These are phyloP conservation scores for Lecanicillium sp. DNA, from an alignment of 2,329 filamentous ascomycete genomes.

Conservation along the genomic window DNA sequence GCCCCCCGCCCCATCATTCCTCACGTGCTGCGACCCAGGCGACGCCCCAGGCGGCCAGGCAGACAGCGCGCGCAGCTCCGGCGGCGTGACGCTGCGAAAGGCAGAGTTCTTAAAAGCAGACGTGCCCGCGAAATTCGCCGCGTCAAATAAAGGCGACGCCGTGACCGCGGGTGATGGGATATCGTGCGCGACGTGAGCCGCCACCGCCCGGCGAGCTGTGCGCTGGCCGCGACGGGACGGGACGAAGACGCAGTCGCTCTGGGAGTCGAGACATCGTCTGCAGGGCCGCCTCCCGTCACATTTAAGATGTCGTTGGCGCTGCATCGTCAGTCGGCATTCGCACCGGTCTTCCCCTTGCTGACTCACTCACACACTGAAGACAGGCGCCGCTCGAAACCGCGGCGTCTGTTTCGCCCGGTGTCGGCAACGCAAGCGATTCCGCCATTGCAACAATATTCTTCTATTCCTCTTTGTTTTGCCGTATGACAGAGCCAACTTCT, in stretches of 20 bases:
- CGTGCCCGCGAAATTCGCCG: too few relatives aligned
- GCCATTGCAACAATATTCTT: too few relatives aligned
- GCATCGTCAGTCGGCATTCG: background rate
- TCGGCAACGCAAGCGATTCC: too few relatives aligned
- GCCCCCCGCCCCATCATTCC: background rate
- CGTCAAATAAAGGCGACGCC: too few relatives aligned
- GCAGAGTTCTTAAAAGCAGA: background rate
- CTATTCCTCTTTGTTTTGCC: too few relatives aligned
- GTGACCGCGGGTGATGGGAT: too few relatives aligned
- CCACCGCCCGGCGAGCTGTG: too few relatives aligned
- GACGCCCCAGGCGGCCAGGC: background rate
- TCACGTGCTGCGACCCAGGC: background rate
- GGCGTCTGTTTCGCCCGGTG: too few relatives aligned
- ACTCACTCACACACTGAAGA: background rate
- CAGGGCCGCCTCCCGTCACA: slow-evolving; percentile 4
- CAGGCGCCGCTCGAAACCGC: too few relatives aligned
- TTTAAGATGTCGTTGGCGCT: slow-evolving; percentile 7
- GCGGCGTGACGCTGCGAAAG: background rate
- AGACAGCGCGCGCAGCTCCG: background rate
- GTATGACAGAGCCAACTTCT: too few relatives aligned
- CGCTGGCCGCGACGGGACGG: background rate
- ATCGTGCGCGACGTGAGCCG: too few relatives aligned
- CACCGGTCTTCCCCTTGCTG: too few relatives aligned
- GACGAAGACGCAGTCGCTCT: slow-evolving; percentile 6
- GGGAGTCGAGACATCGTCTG: background rate